phyloP scores from a whole-genome alignment of 805 yeast species.

The Myxozyma neotropica region DNA sequence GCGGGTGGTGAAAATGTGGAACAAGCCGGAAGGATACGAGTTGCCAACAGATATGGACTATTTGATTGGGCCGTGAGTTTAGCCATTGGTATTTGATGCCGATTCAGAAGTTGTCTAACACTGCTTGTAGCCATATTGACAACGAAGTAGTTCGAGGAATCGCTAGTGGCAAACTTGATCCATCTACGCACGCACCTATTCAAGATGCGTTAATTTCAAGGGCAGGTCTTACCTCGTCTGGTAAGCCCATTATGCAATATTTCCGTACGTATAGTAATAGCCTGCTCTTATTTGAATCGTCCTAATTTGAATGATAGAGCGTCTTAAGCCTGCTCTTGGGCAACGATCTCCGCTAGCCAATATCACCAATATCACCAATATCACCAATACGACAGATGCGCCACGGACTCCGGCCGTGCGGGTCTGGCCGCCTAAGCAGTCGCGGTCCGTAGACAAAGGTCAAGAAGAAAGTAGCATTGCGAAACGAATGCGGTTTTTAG shows the following conservation, averaged over 20 bases:
- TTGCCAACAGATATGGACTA: constrained; percentile 41
- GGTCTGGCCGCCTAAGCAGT: not conserved
- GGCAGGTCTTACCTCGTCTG: not conserved
- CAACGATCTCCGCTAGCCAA: not conserved
- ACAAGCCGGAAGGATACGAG: constrained; percentile 50
- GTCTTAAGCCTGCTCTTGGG: not conserved
- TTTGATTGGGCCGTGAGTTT: constrained; percentile 39
- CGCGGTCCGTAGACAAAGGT: not conserved
- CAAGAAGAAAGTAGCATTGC: not conserved
- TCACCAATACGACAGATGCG: no score
- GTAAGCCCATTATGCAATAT: not conserved
- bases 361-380: not conserved
- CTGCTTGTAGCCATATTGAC: constrained; percentile 45
- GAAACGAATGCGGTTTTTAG: not conserved
- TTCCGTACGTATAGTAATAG: not conserved
- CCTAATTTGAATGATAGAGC: not conserved
- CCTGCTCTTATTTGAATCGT: not conserved
- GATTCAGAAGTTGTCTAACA: no score
- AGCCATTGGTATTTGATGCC: not conserved
- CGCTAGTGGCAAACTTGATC: constrained; percentile 69
- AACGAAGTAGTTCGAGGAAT: constrained; percentile 55
- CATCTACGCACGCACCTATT: constrained; percentile 55
- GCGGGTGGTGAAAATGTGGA: constrained; percentile 57
- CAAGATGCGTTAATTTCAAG: not conserved
- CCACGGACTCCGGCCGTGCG: not conserved